Percentiles rank a stretch among this genome's conserved stretches.
Evolutionary conservation across 2,329 filamentous ascomycete genomes (phyloP).

Genomic region (Talaromyces rugulosus): DNA sequence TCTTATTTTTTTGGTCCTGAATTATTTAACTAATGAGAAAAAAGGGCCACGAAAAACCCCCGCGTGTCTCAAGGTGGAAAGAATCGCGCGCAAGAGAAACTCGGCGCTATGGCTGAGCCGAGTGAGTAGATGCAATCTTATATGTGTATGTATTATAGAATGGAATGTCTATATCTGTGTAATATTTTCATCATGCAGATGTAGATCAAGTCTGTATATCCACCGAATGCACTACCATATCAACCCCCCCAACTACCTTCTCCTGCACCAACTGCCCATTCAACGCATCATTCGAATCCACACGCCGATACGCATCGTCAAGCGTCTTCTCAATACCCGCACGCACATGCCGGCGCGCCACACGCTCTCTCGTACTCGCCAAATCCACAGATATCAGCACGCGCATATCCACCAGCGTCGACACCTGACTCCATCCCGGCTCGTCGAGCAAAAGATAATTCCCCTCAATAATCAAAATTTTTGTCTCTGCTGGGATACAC

Average conservation of each 20-base stretch:
- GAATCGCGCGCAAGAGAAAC: conserved; percentile 19
- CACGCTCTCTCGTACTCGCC: conserved; percentile 30
- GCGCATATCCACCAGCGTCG: conserved; percentile 35
- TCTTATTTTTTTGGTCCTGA: not conserved
- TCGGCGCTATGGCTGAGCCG: conserved; percentile 5
- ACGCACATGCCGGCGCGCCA: conserved; percentile 36
- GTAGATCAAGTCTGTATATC: not conserved
- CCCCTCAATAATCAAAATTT: conserved; percentile 22
- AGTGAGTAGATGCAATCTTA: conserved; percentile 2
- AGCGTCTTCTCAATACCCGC: conserved; percentile 39
- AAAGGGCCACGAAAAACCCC: conserved; percentile 18
- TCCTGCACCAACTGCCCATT: conserved; percentile 29
- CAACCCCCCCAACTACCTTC: conserved; percentile 19
- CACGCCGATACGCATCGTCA: conserved; percentile 30
- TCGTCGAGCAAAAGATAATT: conserved; percentile 25
- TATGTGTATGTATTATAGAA: not conserved
- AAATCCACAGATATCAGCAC: conserved; percentile 41
- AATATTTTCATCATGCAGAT: not conserved
- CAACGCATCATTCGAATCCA: conserved; percentile 36
- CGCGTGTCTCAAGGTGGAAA: conserved; percentile 22
- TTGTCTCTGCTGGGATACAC: conserved; percentile 19
- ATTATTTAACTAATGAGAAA: not conserved
- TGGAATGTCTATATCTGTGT: not conserved
- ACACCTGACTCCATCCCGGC: conserved; percentile 30
- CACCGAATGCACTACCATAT: not conserved